Evolutionary conservation across 768 basidiomycete genomes (phyloP).

Genomic region (Cantharellus cinnabarinus): DNA sequence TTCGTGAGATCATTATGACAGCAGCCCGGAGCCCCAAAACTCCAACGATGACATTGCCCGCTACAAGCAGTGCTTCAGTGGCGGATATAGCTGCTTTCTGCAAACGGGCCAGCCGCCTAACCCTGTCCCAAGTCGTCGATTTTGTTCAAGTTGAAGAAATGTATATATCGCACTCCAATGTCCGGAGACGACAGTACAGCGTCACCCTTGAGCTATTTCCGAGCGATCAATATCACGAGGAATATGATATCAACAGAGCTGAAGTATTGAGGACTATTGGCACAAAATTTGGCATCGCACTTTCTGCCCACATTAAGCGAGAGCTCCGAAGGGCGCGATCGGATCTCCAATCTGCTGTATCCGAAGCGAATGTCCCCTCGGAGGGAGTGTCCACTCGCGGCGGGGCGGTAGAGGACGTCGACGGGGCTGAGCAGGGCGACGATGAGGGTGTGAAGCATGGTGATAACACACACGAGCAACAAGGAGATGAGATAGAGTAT

Average conservation of each 20-base stretch:
- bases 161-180: constrained; percentile 40
- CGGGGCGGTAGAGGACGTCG: constrained; percentile 26
- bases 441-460: constrained; percentile 39
- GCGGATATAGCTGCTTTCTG: constrained; percentile 57
- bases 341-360: constrained; percentile 23
- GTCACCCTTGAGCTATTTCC: constrained; percentile 77
- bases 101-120: constrained; percentile 69
- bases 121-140: constrained; percentile 76
- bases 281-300: constrained; percentile 49
- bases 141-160: constrained; percentile 62
- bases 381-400: constrained; percentile 10
- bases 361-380: no score
- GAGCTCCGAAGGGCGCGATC: constrained; percentile 76
- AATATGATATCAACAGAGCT: constrained; percentile 52
- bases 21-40: constrained; percentile 91
- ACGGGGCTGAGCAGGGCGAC: constrained; percentile 32
- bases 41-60: constrained; percentile 82
- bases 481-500: background rate
- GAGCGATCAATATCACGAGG: constrained; percentile 55
- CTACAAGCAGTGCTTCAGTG: constrained; percentile 31
- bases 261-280: constrained; percentile 59
- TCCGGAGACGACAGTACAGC: constrained; percentile 60
- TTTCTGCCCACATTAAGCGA: constrained; percentile 68
- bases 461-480: constrained; percentile 12
- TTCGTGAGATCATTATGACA: constrained; percentile 98